Evolutionary conservation across 2,329 filamentous ascomycete species (phyloP), one percentile per base, ranked within the genome.

Genomic region (Aspergillus arachidicola): DNA sequence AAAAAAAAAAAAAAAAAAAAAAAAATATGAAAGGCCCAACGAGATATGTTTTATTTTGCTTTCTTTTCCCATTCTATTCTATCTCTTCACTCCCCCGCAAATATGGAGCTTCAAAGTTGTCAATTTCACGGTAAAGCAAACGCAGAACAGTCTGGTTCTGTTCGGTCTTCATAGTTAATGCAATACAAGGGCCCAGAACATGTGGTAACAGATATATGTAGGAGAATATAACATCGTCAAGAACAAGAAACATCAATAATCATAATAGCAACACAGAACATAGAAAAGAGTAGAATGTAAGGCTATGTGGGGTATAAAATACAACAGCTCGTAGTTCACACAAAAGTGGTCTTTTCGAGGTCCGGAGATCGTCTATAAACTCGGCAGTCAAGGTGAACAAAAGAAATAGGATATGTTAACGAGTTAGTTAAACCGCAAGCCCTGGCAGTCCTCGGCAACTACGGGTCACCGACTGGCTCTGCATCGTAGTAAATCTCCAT

Each of bases 291-390:
- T 30, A 34, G 55, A 53, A 32, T 26, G 54, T 26, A 48, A 34
- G 26, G 38, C 54, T 43, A 58, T 50, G 36, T 62, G 60, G 60
- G 60, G 60, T 62, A 62, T 62, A 60, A 53, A 58, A 36, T 58
- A 57, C 56, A 62, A 61, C n/a, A 36, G 43, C 34, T 58, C 56
- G 54, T 62, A 62, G 54, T 62, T 43, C 60, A 62, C 43, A n/a
- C 48, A 51, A 45, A 58, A 36, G 30, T 14, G n/a, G 21, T 56
- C 51, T 23, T 56, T 32, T 16, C 26, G 41, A 60, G 28, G 14
- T n/a, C 26, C 38, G 34, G 23, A 57, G 32, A 32, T 51, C 28
- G 19, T 51, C 28, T 51, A 34, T 34, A 51, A 28, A 19, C 48
- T 34, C 28, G 6, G 19, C 10, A 21, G 28, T 21, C 19, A 55